Evolutionary conservation across 768 basidiomycete species (phyloP).

Genomic region (Agrocybe pediades): DNA sequence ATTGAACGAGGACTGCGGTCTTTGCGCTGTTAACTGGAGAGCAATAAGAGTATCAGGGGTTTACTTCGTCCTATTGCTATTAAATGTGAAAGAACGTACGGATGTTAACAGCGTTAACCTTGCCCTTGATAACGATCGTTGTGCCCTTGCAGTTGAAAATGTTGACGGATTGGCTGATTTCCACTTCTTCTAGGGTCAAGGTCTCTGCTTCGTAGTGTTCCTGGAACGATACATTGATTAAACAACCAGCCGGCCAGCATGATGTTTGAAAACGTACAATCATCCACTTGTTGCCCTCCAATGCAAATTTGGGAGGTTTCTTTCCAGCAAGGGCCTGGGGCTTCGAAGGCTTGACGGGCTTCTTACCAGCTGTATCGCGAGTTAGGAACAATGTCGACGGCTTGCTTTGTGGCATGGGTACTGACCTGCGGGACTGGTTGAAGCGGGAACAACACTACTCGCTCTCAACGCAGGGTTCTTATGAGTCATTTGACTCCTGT

Average conservation of each 20-base stretch:
- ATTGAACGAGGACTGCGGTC: conserved; percentile 86
- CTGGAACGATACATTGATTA: conserved; percentile 38
- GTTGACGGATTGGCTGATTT: conserved; percentile 83
- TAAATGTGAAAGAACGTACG: conserved; percentile 47
- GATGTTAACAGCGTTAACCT: conserved; percentile 91
- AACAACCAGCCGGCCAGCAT: background rate
- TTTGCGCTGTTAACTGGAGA: conserved; percentile 82
- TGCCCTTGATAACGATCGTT: conserved; percentile 84
- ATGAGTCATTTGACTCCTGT: conserved; percentile 97
- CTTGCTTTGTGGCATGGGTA: background rate
- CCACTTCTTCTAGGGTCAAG: conserved; percentile 74
- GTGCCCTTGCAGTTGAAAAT: conserved; percentile 89
- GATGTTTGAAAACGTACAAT: conserved; percentile 57
- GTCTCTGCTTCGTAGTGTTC: conserved; percentile 90
- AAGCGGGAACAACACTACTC: conserved; percentile 47
- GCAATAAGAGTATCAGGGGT: background rate
- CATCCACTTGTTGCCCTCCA: conserved; percentile 94
- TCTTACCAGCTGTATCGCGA: conserved; percentile 44
- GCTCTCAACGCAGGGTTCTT: conserved; percentile 92
- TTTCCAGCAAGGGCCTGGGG: conserved; percentile 83
- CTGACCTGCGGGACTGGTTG: conserved; percentile 33
- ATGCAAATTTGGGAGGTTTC: conserved; percentile 85
- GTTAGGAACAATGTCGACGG: background rate
- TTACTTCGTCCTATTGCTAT: no score
- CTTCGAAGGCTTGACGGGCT: conserved; percentile 81